Conservation (phyloP, 2,329 filamentous ascomycete genomes). For the Magnaporthiopsis incrustans region DNA sequence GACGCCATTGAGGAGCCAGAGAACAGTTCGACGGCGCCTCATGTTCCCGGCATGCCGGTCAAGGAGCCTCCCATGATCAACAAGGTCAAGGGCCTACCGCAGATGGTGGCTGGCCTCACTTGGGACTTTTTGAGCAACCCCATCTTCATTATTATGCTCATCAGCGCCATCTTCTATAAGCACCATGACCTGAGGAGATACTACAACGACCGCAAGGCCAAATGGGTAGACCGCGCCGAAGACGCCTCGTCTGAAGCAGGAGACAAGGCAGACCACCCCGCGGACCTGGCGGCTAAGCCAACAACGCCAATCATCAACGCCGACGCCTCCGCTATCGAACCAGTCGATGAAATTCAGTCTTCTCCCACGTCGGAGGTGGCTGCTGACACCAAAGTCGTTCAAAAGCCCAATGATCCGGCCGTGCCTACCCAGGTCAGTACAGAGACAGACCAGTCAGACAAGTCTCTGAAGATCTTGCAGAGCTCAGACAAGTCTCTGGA, state of each 20-base stretch:
- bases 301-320: background rate
- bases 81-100: conserved; percentile 42
- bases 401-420: background rate
- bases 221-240: conserved; percentile 5
- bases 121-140: conserved; percentile 50
- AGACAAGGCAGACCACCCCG: background rate
- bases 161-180: conserved; percentile 34
- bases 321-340: background rate
- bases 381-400: background rate
- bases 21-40: conserved; percentile 19
- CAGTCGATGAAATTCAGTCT: no score
- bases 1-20: conserved; percentile 15
- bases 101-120: conserved; percentile 40
- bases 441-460: background rate
- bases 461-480: background rate
- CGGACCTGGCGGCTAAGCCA: background rate
- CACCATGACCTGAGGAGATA: conserved; percentile 19
- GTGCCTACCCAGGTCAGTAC: background rate
- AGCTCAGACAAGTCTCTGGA: background rate
- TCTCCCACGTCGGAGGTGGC: no score
- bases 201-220: conserved; percentile 12
- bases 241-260: background rate
- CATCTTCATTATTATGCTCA: conserved; percentile 37
- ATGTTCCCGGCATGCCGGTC: conserved; percentile 19
- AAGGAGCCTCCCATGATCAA: conserved; percentile 35